Evolutionary conservation across 2,329 filamentous ascomycete species (phyloP), one percentile per base, ranked within the genome.

Genomic region (Diatrype stigma): DNA sequence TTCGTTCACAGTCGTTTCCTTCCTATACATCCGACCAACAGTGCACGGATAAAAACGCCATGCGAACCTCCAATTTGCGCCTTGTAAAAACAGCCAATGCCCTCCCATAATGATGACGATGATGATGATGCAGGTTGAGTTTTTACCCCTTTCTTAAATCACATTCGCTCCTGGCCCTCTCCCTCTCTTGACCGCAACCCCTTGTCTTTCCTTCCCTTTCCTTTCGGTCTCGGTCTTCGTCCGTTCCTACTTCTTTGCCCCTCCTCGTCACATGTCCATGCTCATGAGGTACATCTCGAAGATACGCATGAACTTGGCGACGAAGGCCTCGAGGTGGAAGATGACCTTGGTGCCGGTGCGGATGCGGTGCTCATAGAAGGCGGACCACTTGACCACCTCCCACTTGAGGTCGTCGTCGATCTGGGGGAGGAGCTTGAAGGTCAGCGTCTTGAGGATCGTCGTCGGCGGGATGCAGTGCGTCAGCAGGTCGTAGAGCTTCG

Each of bases 391-490:
- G 59, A 99, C 88, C 4, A 99, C 87, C 51, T 99, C 93, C 2
- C 87, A 84, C 70, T 96, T 97, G 47, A 99, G 74, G 22, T 81
- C 85, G 66, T 96, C 92, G 62, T 97, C 93, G 49, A 96, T 88
- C 65, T 89, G 83, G 0, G 85, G 81, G 60, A 97, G 85, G 21
- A 99, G 79, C 70, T 96, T 96, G 76, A 96, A 97, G 0, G 93
- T 95, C 53, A 99, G 78, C 0, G 90, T 96, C 75, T 96, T 96
- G 61, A 99, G 80, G 56, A 99, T 92, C 1, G 89, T 95, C 0
- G 93, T 96, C 2, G 94, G 82, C 14, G 95, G 94, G 65, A 99
- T 99, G 70, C 95, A 99, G 69, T 99, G 94, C 6, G 93, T 96
- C 45, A 99, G 79, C 32, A 99, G 80, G 66, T 99, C 94, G 73